These are phyloP conservation scores for Fusarium sp. DNA, from an alignment of 2,329 filamentous ascomycete species.

Conservation along the genomic window DNA sequence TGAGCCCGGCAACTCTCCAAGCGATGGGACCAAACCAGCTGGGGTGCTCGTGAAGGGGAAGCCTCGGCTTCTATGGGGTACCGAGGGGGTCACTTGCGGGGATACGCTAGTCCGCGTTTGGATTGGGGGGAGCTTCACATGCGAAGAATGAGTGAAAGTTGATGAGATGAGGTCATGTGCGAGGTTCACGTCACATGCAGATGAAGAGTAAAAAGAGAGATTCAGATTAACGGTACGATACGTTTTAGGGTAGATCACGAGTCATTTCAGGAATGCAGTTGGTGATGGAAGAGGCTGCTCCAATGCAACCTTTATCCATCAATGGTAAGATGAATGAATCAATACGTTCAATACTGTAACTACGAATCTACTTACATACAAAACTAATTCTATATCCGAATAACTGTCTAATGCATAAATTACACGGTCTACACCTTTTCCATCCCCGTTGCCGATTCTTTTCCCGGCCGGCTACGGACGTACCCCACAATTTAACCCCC, in stretches of 20 bases:
- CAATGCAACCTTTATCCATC: not conserved
- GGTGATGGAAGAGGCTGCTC: not conserved
- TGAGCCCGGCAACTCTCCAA: conserved; percentile 34
- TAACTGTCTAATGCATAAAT: not conserved
- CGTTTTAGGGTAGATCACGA: not conserved
- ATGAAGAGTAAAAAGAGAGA: not conserved
- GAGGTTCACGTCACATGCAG: conserved; percentile 33
- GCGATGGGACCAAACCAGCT: not conserved
- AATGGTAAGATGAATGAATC: not conserved
- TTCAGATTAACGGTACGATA: not conserved
- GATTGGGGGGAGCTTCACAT: conserved; percentile 43
- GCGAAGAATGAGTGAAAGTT: conserved; percentile 25
- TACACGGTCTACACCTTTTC: not conserved
- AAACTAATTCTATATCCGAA: not conserved
- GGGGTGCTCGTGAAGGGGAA: conserved; percentile 39
- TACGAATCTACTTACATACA: not conserved
- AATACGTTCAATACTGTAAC: not conserved
- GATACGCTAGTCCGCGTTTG: conserved; percentile 40
- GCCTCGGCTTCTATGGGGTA: conserved; percentile 45
- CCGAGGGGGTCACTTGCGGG: conserved; percentile 44
- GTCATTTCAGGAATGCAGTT: not conserved
- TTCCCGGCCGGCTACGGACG: conserved; percentile 36
- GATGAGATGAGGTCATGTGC: conserved; percentile 44
- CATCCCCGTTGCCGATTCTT: conserved; percentile 27
- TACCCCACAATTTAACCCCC: conserved; percentile 33